phyloP scores from a whole-genome alignment of 2,329 filamentous ascomycete genomes.

The Dendryphion nanum region DNA sequence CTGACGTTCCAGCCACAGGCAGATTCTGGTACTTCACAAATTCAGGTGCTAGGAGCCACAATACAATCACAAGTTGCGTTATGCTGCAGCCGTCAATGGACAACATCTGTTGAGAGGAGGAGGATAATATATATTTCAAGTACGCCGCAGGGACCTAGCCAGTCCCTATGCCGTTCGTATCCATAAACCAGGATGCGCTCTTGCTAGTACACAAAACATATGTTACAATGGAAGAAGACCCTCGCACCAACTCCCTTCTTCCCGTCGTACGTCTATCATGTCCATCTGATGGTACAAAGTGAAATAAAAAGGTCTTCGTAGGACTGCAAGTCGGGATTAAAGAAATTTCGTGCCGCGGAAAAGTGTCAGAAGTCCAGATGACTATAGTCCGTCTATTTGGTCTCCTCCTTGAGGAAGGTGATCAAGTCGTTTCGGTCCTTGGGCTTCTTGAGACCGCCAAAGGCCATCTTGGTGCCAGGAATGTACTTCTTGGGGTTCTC shows the following conservation, averaged over 20 bases:
- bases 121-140: slow-evolving; percentile 39
- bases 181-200: slow-evolving; percentile 30
- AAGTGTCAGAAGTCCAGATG: slow-evolving; percentile 18
- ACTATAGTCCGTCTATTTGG: slow-evolving; percentile 57
- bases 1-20: too few relatives aligned
- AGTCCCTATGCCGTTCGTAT: slow-evolving; percentile 28
- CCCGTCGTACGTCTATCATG: slow-evolving; percentile 42
- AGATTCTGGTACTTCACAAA: too few relatives aligned
- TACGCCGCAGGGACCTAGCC: slow-evolving; percentile 34
- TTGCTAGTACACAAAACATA: slow-evolving; percentile 35
- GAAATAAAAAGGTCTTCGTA: slow-evolving; percentile 15
- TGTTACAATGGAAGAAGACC: slow-evolving; percentile 32
- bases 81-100: too few relatives aligned
- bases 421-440: slow-evolving; percentile 99
- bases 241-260: slow-evolving; percentile 19
- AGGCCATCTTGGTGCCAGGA: slow-evolving; percentile 99
- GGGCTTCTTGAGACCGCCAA: slow-evolving; percentile 98
- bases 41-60: too few relatives aligned
- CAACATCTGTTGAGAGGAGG: slow-evolving; percentile 10
- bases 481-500: slow-evolving; percentile 99
- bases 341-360: slow-evolving; percentile 16
- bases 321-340: neutral
- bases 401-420: slow-evolving; percentile 73
- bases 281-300: slow-evolving; percentile 35
- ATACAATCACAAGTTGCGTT: too few relatives aligned